These are phyloP conservation scores for Dothidotthia symphoricarpi DNA, from an alignment of 2,329 filamentous ascomycete species.

Conservation along the genomic window DNA sequence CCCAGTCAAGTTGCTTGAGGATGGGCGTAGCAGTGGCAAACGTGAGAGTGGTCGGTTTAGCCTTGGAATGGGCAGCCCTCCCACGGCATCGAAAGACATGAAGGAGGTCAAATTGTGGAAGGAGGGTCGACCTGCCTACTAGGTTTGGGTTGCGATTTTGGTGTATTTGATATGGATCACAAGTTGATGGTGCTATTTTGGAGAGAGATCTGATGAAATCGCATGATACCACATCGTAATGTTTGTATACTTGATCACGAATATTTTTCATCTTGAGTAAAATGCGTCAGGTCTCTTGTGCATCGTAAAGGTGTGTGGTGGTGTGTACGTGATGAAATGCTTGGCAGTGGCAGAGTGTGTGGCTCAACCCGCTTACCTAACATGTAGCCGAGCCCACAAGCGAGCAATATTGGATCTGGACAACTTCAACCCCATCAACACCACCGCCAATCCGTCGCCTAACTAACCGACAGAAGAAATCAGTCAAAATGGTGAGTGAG, in stretches of 20 bases:
- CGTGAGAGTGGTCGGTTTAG: slow-evolving; percentile 36
- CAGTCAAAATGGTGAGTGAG: slow-evolving; percentile 44
- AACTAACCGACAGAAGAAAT: slow-evolving; percentile 39
- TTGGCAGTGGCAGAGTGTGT: slow-evolving; percentile 18
- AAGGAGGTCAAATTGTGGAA: slow-evolving; percentile 46
- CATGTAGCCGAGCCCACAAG: slow-evolving; percentile 35
- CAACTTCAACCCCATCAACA: slow-evolving; percentile 29
- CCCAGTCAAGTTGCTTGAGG: slow-evolving; percentile 52
- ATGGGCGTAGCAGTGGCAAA: slow-evolving; percentile 32
- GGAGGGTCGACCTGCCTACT: slow-evolving; percentile 51
- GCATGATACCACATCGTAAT: slow-evolving; percentile 33
- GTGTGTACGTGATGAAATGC: too few relatives aligned
- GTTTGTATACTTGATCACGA: neutral
- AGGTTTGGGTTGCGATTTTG: slow-evolving; percentile 7
- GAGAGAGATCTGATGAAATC: slow-evolving; percentile 9
- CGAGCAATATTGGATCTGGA: slow-evolving; percentile 24
- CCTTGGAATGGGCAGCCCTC: slow-evolving; percentile 33
- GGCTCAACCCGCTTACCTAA: slow-evolving; percentile 20
- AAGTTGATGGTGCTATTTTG: slow-evolving; percentile 3
- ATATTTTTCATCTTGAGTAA: too few relatives aligned
- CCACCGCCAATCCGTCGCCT: slow-evolving; percentile 37
- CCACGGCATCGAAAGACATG: slow-evolving; percentile 29
- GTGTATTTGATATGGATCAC: slow-evolving; percentile 8
- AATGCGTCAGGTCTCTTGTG: neutral
- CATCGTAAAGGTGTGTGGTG: too few relatives aligned